Conservation (phyloP, 495 filamentous ascomycete genomes). For the Hypoxylon fuscum region DNA sequence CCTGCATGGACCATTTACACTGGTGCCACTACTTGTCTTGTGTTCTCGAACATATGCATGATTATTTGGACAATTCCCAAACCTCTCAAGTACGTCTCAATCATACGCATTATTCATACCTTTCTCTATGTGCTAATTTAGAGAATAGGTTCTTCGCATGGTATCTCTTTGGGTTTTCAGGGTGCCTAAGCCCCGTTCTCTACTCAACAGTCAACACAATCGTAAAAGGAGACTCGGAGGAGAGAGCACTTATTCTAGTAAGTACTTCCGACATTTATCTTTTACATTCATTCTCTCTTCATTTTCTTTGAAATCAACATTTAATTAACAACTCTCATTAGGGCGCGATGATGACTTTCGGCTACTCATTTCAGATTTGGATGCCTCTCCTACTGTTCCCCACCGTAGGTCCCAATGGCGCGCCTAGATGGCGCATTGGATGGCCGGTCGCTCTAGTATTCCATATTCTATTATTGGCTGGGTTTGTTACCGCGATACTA, state of each 20-base stretch:
- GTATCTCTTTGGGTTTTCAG: constrained; percentile 54
- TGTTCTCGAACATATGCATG: constrained; percentile 57
- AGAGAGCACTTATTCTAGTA: constrained; percentile 59
- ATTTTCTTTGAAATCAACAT: background rate
- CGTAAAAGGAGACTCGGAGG: constrained; percentile 57
- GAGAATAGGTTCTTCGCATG: constrained; percentile 54
- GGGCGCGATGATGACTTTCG: constrained; percentile 62
- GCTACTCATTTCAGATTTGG: constrained; percentile 61
- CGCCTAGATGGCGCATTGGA: constrained; percentile 55
- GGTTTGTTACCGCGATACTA: constrained; percentile 50
- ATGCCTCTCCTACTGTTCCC: constrained; percentile 56
- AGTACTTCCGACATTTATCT: too few species aligned
- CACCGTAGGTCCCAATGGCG: constrained; percentile 54
- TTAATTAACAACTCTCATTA: constrained; percentile 21
- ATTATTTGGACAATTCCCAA: constrained; percentile 57
- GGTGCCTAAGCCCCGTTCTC: constrained; percentile 55
- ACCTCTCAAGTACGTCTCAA: constrained; percentile 51
- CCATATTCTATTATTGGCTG: constrained; percentile 53
- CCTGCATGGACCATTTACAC: constrained; percentile 56
- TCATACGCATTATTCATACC: background rate
- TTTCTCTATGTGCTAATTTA: background rate
- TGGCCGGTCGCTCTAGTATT: constrained; percentile 56
- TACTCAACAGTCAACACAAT: constrained; percentile 59
- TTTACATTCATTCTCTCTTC: too few species aligned
- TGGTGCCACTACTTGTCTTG: constrained; percentile 41